Base-by-base conservation (phyloP, 768 basidiomycete species). In the Tubosaeta brunneosetosa region DNA sequence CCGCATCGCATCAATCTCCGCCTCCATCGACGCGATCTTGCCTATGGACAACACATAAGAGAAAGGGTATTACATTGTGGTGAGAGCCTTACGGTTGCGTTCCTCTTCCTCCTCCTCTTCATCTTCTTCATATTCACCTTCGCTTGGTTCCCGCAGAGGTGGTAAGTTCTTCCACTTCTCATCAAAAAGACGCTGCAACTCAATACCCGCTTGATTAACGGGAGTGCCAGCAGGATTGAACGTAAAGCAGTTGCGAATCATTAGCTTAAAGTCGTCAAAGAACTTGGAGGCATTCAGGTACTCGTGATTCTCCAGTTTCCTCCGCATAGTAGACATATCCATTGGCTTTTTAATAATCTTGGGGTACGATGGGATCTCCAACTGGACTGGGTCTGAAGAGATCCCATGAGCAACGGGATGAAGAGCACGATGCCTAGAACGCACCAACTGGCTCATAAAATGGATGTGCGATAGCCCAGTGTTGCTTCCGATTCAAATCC, bases 391-490 rank as follows among this genome's bases (percentile, higher is more conserved):
- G 67, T 97, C 94, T 94, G 56, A 19, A 22, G 14, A 10, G 10
- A 26, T 38, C 2, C 10, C 26, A 50, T 53, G 11, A 54, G 45
- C 10, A 27, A 34, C 10, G 10, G 12, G 14, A 40, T 17, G 25
- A 26, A 11, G 33, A 11, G 12, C 7, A 38, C n/a, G n/a, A 14
- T 22, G 47, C n/a, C 14, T 29, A 22, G 36, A 58, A 83, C 86
- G 67, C 67, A 88, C 92, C 92, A 60, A 99, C 94, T 53, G 97
- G 94, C 66, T 91, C 88, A 60, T 94, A 88, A 74, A 99, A 99
- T 5, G 91, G 90, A 64, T 77, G 77, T 1, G 91, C 92, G 52
- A 84, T 73, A 33, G 70, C 62, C 64, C 76, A 84, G 61, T 92
- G 83, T 64, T 88, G 85, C 73, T 93, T 91, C 66, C 85, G 83